phyloP scores from a whole-genome alignment of 2,329 filamentous ascomycete genomes.

The Aspergillus chevalieri region DNA sequence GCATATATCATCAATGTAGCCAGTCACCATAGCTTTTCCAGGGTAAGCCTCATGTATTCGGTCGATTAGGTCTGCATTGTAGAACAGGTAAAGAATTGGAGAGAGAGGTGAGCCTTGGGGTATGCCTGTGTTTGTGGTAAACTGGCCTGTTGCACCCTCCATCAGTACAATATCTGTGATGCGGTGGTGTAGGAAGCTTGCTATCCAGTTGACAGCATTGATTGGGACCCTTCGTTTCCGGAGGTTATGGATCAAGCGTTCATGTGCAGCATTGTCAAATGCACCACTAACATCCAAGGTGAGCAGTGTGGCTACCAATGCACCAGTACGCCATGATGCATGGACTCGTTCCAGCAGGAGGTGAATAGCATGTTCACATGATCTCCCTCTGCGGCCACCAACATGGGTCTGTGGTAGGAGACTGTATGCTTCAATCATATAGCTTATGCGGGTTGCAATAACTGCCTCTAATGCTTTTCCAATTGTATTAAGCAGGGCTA shows the following conservation, averaged over 20 bases:
- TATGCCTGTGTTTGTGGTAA: constrained; percentile 1
- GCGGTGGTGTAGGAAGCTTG: constrained; percentile 1
- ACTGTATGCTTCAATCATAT: constrained; percentile 1
- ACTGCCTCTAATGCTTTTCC: constrained; percentile 9
- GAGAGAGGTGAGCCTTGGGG: constrained; percentile 3
- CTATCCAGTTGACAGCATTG: background rate
- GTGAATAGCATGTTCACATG: constrained; percentile 9
- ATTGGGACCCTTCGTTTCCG: background rate
- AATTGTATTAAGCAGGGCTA: constrained; percentile 10
- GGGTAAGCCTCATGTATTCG: background rate
- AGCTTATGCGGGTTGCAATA: constrained; percentile 4
- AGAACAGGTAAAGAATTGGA: constrained; percentile 3
- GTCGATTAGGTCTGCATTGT: background rate
- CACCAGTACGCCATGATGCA: background rate
- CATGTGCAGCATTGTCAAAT: constrained; percentile 8
- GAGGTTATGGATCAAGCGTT: constrained; percentile 8
- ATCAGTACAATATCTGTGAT: constrained; percentile 1
- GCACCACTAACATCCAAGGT: constrained; percentile 9
- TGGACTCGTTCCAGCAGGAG: constrained; percentile 5
- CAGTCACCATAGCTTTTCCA: background rate
- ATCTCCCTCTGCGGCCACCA: constrained; percentile 8
- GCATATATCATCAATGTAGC: background rate
- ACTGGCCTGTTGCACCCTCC: background rate
- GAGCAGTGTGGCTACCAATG: constrained; percentile 4
- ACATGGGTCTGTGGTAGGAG: constrained; percentile 6